phyloP scores from a whole-genome alignment of 31 red algal genomes.

The Endocladia muricata region DNA sequence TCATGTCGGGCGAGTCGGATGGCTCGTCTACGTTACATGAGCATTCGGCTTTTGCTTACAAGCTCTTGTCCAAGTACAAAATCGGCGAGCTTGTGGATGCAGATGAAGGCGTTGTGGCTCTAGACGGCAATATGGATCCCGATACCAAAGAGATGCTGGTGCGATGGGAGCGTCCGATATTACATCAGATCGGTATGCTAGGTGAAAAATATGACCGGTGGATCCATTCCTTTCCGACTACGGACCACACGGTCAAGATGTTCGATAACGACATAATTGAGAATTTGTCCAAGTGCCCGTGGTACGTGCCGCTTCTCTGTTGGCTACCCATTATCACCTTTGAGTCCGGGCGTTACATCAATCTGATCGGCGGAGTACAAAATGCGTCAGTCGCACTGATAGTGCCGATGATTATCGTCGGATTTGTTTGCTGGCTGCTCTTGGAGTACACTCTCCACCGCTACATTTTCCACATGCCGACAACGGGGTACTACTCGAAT shows the following conservation, averaged over 20 bases:
- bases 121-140: constrained; percentile 69
- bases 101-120: constrained; percentile 18
- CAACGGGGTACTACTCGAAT: constrained; percentile 77
- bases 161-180: constrained; percentile 79
- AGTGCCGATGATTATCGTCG: constrained; percentile 19
- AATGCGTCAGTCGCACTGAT: constrained; percentile 5
- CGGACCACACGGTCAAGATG: constrained; percentile 92
- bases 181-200: constrained; percentile 91
- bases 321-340: constrained; percentile 82
- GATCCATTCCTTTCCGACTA: constrained; percentile 96
- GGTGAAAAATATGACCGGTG: constrained; percentile 90
- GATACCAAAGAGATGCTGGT: constrained; percentile 68
- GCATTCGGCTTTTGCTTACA: constrained; percentile 82
- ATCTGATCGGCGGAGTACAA: constrained; percentile 29
- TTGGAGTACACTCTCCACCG: constrained; percentile 97
- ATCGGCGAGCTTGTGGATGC: constrained; percentile 68
- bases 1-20: constrained; percentile 52
- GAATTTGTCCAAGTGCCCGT: constrained; percentile 89
- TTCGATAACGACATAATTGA: constrained; percentile 87
- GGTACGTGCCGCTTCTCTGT: constrained; percentile 96
- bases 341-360: constrained; percentile 60
- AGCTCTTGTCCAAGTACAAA: constrained; percentile 75
- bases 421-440: constrained; percentile 76
- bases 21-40: constrained; percentile 26
- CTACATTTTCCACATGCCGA: constrained; percentile 72